These are phyloP conservation scores for Cryptococcus neoformans DNA, from an alignment of 1,284 basidiomycete species.

Conservation along the genomic window DNA sequence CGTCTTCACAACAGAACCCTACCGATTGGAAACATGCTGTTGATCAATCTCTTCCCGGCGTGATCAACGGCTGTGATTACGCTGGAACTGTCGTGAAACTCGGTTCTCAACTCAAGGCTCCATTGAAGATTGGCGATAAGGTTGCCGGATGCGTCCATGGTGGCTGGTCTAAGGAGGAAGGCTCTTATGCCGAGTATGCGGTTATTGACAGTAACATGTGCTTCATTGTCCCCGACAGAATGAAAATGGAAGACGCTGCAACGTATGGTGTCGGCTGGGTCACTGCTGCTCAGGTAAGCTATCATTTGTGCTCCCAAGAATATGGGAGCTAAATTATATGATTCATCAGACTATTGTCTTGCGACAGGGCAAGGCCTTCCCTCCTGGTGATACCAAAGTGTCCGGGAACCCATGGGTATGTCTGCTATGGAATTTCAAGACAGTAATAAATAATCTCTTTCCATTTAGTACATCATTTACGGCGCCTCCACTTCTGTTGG, in stretches of 20 bases:
- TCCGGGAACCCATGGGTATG: slow-evolving; percentile 22
- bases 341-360: slow-evolving; percentile 38
- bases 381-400: slow-evolving; percentile 24
- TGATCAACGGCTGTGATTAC: slow-evolving; percentile 54
- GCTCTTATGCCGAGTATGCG: slow-evolving; percentile 51
- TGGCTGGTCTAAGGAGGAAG: slow-evolving; percentile 40
- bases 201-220: slow-evolving; percentile 31
- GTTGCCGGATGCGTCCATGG: slow-evolving; percentile 54
- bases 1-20: slow-evolving; percentile 24
- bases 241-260: slow-evolving; percentile 49
- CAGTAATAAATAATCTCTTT: neutral
- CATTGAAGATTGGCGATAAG: slow-evolving; percentile 50
- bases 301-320: neutral
- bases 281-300: slow-evolving; percentile 42
- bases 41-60: slow-evolving; percentile 29
- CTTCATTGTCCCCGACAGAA: slow-evolving; percentile 26
- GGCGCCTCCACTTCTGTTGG: slow-evolving; percentile 53
- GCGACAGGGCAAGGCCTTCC: slow-evolving; percentile 29
- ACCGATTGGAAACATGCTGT: slow-evolving; percentile 45
- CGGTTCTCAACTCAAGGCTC: slow-evolving; percentile 38
- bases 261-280: slow-evolving; percentile 48
- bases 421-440: neutral
- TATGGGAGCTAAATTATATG: too few relatives aligned
- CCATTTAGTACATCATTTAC: slow-evolving; percentile 48
- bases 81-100: slow-evolving; percentile 52